Evolutionary conservation across 768 basidiomycete genomes (phyloP), one percentile per base, ranked within the genome.

Genomic region (Tremella yokohamensis): DNA sequence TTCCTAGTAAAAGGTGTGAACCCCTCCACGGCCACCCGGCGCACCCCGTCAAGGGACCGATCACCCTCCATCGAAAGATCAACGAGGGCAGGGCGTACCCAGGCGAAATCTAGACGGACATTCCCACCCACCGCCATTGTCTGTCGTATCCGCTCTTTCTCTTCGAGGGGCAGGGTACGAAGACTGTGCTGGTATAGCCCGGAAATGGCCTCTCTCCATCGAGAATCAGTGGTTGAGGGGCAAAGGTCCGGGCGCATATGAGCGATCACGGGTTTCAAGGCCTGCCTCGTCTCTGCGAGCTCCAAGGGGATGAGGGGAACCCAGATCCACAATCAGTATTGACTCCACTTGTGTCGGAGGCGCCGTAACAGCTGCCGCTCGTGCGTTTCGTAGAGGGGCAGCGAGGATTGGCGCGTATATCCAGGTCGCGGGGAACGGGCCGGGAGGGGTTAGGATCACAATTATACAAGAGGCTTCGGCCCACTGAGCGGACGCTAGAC

Each of bases 1-100:
- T 56, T 39, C 40, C 58, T 69, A 58, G 68, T 69, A 69, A 69
- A 69, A 69, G 68, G 68, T 69, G 68, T 69, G 64, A 69, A 49
- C 56, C 49, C 42, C 37, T 42, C 56, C 49, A 3, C 16, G 18
- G 12, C 44, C 22, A 16, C 18, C 26, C 51, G 40, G 45, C 58
- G 29, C 22, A 61, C 37, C 38, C 51, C 52, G 49, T 51, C 42
- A 49, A 15, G 25, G 29, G 29, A 34, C 29, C 29, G 29, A 34
- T 34, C 29, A 34, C 29, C 29, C 29, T 34, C 29, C 29, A 34
- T 34, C 29, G 29, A 34, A 34, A 34, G 29, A 34, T 4, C 29
- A 34, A 34, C 4, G 29, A 34, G 4, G 29, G 29, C 29, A 34
- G 29, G 29, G 29, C 29, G 29, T 34, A 34, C 29, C 29, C 29